phyloP scores from a whole-genome alignment of 2,329 filamentous ascomycete genomes.

The Microsporum ferrugineum region DNA sequence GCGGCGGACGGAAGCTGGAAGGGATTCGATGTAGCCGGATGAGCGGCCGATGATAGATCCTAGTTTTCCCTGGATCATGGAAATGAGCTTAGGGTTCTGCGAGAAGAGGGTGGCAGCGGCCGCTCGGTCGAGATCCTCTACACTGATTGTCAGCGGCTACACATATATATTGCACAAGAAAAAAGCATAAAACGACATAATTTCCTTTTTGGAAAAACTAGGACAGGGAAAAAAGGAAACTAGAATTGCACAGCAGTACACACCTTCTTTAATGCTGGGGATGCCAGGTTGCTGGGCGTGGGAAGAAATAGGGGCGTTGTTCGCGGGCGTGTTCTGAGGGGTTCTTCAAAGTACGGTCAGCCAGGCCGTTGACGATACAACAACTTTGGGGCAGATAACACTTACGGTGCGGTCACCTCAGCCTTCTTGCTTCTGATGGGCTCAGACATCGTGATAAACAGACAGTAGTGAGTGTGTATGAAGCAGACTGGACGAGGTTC shows the following conservation, averaged over 20 bases:
- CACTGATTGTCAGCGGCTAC: constrained; percentile 12
- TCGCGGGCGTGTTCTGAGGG: constrained; percentile 94
- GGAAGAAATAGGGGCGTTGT: constrained; percentile 92
- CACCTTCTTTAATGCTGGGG: constrained; percentile 94
- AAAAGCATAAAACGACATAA: not conserved
- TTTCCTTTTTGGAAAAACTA: not conserved
- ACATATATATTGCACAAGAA: not conserved
- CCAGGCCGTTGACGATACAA: constrained; percentile 16
- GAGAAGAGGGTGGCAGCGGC: constrained; percentile 87
- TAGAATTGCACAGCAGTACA: constrained; percentile 24
- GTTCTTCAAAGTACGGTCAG: constrained; percentile 50
- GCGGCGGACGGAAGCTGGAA: constrained; percentile 77
- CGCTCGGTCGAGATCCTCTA: constrained; percentile 83
- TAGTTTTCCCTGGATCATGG: constrained; percentile 96
- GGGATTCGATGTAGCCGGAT: constrained; percentile 94
- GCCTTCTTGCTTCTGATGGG: constrained; percentile 57
- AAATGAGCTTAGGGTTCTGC: constrained; percentile 84
- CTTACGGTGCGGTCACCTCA: constrained; percentile 54
- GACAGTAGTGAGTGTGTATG: constrained; percentile 14
- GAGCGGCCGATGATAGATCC: constrained; percentile 86
- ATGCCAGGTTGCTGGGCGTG: constrained; percentile 92
- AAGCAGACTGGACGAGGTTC: constrained; percentile 5
- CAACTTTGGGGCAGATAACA: constrained; percentile 18
- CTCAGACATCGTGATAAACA: constrained; percentile 47
- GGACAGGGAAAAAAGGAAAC: not conserved